Evolutionary conservation across 2,329 filamentous ascomycete species (phyloP).

Genomic region (Xylariaceae sp.): DNA sequence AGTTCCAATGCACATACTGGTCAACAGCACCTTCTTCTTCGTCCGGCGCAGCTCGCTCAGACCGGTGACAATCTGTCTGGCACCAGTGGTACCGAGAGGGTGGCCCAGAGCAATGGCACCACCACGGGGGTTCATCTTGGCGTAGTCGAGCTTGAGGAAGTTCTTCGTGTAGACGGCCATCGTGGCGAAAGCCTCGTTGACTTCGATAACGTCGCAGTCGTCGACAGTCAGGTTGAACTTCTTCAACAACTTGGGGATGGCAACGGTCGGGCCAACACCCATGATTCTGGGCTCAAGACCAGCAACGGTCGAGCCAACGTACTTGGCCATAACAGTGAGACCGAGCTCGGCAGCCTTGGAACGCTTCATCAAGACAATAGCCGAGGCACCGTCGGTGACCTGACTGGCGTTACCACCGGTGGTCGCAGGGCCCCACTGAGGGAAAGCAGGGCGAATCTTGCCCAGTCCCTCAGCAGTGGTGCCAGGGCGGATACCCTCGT

Average conservation of each 20-base stretch:
- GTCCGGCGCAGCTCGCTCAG: slow-evolving; percentile 76
- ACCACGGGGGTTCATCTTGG: slow-evolving; percentile 76
- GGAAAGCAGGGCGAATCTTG: slow-evolving; percentile 88
- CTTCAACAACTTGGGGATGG: slow-evolving; percentile 74
- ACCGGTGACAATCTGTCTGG: slow-evolving; percentile 81
- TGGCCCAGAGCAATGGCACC: slow-evolving; percentile 81
- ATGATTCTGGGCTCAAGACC: slow-evolving; percentile 92
- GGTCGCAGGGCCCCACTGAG: slow-evolving; percentile 77
- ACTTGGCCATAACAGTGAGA: slow-evolving; percentile 92
- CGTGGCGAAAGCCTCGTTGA: slow-evolving; percentile 96
- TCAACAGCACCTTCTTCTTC: slow-evolving; percentile 87
- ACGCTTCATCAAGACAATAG: slow-evolving; percentile 89
- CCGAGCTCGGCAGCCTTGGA: slow-evolving; percentile 79
- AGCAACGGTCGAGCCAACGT: slow-evolving; percentile 83
- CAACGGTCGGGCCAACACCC: slow-evolving; percentile 79
- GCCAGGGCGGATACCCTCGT: slow-evolving; percentile 86
- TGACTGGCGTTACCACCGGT: slow-evolving; percentile 94
- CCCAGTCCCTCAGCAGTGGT: slow-evolving; percentile 76
- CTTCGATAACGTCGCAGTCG: slow-evolving; percentile 84
- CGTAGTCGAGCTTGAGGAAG: slow-evolving; percentile 62
- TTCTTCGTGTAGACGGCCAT: slow-evolving; percentile 95
- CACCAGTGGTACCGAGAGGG: slow-evolving; percentile 72
- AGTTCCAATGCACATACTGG: slow-evolving; percentile 80
- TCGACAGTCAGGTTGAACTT: slow-evolving; percentile 72
- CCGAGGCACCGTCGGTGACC: slow-evolving; percentile 88